phyloP scores from a whole-genome alignment of 352 stramenopile genomes.

The Pythium rhizo-oryzae region DNA sequence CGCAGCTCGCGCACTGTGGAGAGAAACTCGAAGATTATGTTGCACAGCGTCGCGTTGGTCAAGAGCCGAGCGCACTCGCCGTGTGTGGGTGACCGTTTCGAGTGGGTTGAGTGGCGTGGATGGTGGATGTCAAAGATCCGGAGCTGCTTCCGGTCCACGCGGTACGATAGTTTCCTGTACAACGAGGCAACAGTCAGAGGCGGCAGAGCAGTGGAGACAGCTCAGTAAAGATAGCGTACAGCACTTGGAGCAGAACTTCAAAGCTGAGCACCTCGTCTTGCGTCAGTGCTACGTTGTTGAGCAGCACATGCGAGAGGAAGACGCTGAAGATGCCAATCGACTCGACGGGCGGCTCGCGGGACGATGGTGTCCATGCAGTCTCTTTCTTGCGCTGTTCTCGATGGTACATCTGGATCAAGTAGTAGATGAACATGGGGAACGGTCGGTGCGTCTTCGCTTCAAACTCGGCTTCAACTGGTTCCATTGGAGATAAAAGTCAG shows the following conservation, averaged over 20 bases:
- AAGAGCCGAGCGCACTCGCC: not conserved
- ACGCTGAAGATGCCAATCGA: constrained; percentile 81
- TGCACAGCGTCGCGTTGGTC: constrained; percentile 27
- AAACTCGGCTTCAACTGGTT: constrained; percentile 85
- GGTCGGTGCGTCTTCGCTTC: constrained; percentile 79
- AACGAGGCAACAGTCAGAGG: not conserved
- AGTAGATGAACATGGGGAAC: constrained; percentile 72
- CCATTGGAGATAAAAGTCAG: not conserved
- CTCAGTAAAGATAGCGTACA: constrained; percentile 51
- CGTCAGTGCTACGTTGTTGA: constrained; percentile 60
- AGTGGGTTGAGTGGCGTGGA: constrained; percentile 10
- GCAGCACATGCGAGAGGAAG: constrained; percentile 70
- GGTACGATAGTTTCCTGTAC: constrained; percentile 28
- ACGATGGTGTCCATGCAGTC: constrained; percentile 56
- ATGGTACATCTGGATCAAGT: constrained; percentile 88
- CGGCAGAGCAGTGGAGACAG: not conserved
- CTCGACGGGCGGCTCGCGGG: constrained; percentile 68
- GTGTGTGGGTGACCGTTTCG: not conserved
- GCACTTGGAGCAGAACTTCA: constrained; percentile 78
- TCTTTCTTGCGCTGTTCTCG: constrained; percentile 59
- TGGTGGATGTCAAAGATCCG: constrained; percentile 26
- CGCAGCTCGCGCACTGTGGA: constrained; percentile 80
- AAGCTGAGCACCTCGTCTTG: constrained; percentile 63
- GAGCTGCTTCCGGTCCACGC: constrained; percentile 21
- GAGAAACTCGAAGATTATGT: constrained; percentile 58